Conservation (phyloP, 305 asterid species). For the Rubia balearica region DNA sequence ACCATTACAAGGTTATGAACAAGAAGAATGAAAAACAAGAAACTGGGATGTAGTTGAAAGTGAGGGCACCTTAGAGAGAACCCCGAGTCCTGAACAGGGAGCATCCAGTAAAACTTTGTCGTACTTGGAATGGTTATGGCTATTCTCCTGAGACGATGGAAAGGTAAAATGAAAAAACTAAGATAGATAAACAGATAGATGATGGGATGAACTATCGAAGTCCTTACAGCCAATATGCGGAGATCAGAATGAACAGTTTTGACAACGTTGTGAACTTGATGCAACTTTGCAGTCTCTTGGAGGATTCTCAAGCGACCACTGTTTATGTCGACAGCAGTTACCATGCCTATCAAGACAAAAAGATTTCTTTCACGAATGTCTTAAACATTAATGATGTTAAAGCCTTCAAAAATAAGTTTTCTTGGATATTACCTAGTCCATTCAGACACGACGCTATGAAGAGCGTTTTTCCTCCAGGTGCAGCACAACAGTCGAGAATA, state of each 20-base stretch:
- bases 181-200: conserved; percentile 1
- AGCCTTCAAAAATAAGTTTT: conserved; percentile 1
- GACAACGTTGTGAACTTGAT: conserved; percentile 49
- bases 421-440: conserved; percentile 50
- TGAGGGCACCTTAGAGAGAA: conserved; percentile 70
- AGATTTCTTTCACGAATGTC: not conserved
- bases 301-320: conserved; percentile 85
- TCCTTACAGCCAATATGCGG: conserved; percentile 53
- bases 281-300: conserved; percentile 70
- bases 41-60: not conserved
- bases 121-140: conserved; percentile 33
- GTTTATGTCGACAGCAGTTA: conserved; percentile 73
- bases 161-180: not conserved
- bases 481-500: conserved; percentile 93
- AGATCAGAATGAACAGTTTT: conserved; percentile 70
- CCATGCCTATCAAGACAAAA: conserved; percentile 45
- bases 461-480: conserved; percentile 96
- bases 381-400: not conserved
- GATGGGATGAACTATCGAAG: not conserved
- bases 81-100: conserved; percentile 96
- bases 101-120: conserved; percentile 94
- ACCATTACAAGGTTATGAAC: conserved; percentile 14
- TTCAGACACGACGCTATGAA: conserved; percentile 76
- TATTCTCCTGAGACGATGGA: conserved; percentile 33
- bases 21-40: conserved; percentile 1